Evolutionary conservation across 176 grass and related monocot genomes (phyloP).

Genomic region (Musa beccarii): DNA sequence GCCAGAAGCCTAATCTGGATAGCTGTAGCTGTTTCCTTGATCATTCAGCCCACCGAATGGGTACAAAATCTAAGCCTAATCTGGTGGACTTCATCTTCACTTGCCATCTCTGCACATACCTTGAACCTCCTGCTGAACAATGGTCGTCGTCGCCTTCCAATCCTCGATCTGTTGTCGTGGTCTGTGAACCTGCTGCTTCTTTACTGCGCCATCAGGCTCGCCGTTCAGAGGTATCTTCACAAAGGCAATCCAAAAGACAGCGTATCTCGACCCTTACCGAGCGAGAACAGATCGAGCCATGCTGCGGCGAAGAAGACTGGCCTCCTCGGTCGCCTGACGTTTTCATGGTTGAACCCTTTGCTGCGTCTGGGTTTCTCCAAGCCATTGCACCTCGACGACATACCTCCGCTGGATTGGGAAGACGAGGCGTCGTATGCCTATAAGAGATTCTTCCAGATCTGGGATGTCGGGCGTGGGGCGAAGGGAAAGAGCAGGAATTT

Average conservation of each 20-base stretch:
- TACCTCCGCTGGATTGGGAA: conserved; percentile 51
- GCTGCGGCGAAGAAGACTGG: conserved; percentile 36
- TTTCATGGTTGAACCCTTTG: conserved; percentile 79
- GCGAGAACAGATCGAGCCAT: conserved; percentile 16
- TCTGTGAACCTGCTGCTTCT: conserved; percentile 47
- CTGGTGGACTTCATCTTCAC: conserved; percentile 62
- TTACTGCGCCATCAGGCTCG: conserved; percentile 28
- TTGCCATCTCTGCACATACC: conserved; percentile 52
- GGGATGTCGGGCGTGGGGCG: conserved; percentile 35
- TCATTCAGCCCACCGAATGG: conserved; percentile 28
- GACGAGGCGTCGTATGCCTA: conserved; percentile 42
- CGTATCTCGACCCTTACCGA: conserved; percentile 42
- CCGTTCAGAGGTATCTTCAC: not conserved
- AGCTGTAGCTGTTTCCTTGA: conserved; percentile 41
- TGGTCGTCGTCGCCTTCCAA: not conserved
- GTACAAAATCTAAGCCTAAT: conserved; percentile 25
- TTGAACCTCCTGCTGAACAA: conserved; percentile 25
- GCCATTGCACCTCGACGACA: conserved; percentile 46
- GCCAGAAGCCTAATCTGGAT: conserved; percentile 42
- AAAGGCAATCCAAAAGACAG: not conserved
- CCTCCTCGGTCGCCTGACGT: conserved; percentile 48
- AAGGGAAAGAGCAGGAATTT: conserved; percentile 32
- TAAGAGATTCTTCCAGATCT: conserved; percentile 34
- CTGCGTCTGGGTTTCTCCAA: conserved; percentile 59
- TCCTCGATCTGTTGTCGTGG: conserved; percentile 49